Conservation (phyloP, 2,329 filamentous ascomycete genomes). For the Talaromyces sp. region DNA sequence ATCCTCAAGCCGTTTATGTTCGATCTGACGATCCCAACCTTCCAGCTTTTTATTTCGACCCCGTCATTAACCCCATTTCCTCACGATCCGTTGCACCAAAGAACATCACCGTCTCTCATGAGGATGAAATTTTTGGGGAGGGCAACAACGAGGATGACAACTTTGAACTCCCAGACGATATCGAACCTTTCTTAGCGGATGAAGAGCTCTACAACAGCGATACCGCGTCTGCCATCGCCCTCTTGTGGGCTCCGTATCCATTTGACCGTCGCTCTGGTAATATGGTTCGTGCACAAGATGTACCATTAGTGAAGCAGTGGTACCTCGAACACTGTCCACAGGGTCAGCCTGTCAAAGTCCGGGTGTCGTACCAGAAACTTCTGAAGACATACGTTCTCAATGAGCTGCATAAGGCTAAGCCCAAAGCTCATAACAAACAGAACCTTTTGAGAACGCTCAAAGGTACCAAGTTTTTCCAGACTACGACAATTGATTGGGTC, state of each 20-base stretch:
- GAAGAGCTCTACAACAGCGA: conserved; percentile 86
- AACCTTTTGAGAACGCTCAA: conserved; percentile 85
- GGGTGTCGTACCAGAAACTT: conserved; percentile 97
- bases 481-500: conserved; percentile 98
- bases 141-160: conserved; percentile 79
- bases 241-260: conserved; percentile 98
- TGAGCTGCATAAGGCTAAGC: conserved; percentile 90
- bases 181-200: conserved; percentile 84
- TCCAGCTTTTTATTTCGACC: conserved; percentile 96
- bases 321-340: conserved; percentile 93
- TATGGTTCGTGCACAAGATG: conserved; percentile 96
- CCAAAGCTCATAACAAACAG: conserved; percentile 94
- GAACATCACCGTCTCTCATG: conserved; percentile 86
- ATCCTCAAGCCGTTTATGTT: conserved; percentile 89
- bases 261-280: conserved; percentile 90
- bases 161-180: conserved; percentile 74
- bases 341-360: conserved; percentile 90
- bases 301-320: conserved; percentile 96
- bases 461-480: conserved; percentile 98
- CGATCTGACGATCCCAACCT: conserved; percentile 82
- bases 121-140: conserved; percentile 85
- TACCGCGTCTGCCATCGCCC: conserved; percentile 81
- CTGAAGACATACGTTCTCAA: conserved; percentile 95
- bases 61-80: conserved; percentile 96
- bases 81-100: conserved; percentile 90